Conservation (phyloP, 129 eudicot genomes). For the Solidago caesia region DNA sequence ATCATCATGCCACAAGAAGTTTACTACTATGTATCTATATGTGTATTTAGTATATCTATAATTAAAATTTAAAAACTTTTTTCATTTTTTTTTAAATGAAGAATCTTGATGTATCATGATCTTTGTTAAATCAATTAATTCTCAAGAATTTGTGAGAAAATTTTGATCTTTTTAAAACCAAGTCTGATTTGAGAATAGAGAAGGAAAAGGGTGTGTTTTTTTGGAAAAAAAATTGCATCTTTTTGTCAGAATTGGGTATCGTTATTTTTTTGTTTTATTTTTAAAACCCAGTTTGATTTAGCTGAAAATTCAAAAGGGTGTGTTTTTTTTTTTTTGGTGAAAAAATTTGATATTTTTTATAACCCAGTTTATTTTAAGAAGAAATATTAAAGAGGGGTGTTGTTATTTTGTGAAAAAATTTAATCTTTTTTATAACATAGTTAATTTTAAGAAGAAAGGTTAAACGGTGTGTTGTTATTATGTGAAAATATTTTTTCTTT, state of each 20-base stretch:
- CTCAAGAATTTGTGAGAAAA: not conserved
- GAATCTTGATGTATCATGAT: not conserved
- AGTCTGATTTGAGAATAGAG: not conserved
- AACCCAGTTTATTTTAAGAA: conserved; percentile 8
- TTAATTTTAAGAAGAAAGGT: too few relatives aligned
- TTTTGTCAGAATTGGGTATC: too few relatives aligned
- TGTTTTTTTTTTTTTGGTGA: not conserved
- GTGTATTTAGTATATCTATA: not conserved
- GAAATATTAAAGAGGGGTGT: not conserved
- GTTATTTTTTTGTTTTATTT: too few relatives aligned
- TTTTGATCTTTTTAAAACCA: not conserved
- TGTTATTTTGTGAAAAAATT: not conserved
- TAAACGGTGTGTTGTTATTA: too few relatives aligned
- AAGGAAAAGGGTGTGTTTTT: not conserved
- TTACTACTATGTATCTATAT: conserved; percentile 12
- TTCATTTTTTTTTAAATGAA: conserved; percentile 14
- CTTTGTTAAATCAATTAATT: not conserved
- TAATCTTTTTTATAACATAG: too few relatives aligned
- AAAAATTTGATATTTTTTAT: not conserved
- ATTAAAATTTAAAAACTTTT: not conserved
- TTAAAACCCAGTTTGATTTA: too few relatives aligned
- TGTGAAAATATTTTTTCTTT: too few relatives aligned
- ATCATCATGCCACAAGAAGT: conserved; percentile 25
- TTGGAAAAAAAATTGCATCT: too few relatives aligned
- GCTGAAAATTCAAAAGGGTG: not conserved